Conservation (phyloP, 73 alveolate genomes). For the Paramecium sexaurelia region DNA sequence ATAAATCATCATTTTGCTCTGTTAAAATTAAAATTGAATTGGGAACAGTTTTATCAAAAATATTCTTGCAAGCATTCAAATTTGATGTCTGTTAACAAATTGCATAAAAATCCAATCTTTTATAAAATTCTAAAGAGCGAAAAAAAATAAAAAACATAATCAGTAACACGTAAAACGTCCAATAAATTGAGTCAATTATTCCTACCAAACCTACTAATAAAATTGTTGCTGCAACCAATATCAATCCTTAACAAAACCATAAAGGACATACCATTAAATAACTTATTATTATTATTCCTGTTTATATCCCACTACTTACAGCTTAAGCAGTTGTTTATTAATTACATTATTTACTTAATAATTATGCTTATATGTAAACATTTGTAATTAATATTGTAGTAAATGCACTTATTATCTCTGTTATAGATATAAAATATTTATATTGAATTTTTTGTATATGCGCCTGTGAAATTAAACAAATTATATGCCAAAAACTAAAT, state of each 20-base stretch:
- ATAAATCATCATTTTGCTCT: not conserved
- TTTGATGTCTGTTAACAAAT: slow-evolving; percentile 23
- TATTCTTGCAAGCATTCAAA: slow-evolving; percentile 53
- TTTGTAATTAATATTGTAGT: not conserved
- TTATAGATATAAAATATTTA: not conserved
- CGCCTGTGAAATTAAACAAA: not conserved
- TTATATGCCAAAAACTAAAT: slow-evolving; percentile 1
- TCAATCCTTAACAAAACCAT: not conserved
- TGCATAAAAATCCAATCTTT: not conserved
- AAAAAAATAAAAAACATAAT: not conserved
- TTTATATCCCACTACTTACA: not conserved
- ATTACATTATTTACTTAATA: not conserved
- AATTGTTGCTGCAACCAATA: not conserved
- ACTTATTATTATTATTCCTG: not conserved
- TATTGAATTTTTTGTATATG: not conserved
- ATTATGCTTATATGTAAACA: not conserved
- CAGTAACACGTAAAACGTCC: slow-evolving; percentile 44
- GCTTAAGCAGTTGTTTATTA: not conserved
- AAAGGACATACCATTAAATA: not conserved
- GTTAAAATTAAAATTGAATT: slow-evolving; percentile 39
- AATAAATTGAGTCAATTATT: slow-evolving; percentile 8
- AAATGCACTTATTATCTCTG: not conserved
- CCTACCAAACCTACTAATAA: slow-evolving; percentile 22
- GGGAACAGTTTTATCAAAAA: slow-evolving; percentile 54
- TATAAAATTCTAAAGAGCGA: not conserved